Conservation (phyloP, 768 basidiomycete genomes). For the Sarcodon aspratus region DNA sequence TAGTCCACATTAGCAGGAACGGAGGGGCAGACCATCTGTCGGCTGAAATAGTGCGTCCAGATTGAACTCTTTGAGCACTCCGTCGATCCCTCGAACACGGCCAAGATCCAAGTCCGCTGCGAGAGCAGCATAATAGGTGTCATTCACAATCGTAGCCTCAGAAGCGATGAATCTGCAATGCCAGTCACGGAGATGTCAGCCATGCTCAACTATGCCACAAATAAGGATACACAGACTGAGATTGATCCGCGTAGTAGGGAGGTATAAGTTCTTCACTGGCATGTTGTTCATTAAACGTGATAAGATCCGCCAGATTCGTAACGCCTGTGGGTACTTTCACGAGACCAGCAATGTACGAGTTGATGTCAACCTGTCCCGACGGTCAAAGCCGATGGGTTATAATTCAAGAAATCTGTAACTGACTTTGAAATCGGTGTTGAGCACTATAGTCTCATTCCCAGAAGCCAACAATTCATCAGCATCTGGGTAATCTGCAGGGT, state of each 20-base stretch:
- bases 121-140: constrained; percentile 19
- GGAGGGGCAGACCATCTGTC: constrained; percentile 17
- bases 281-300: constrained; percentile 43
- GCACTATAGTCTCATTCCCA: constrained; percentile 40
- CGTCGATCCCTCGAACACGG: constrained; percentile 22
- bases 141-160: constrained; percentile 13
- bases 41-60: constrained; percentile 22
- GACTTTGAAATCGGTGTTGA: constrained; percentile 52
- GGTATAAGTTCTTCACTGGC: constrained; percentile 33
- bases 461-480: constrained; percentile 34
- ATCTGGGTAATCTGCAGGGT: constrained; percentile 51
- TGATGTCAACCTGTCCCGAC: constrained; percentile 35
- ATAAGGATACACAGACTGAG: constrained; percentile 12
- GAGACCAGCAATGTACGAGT: constrained; percentile 34
- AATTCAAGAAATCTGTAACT: not conserved
- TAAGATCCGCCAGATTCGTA: constrained; percentile 42
- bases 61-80: constrained; percentile 15
- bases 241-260: constrained; percentile 24
- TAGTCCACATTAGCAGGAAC: not conserved
- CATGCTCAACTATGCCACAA: too few relatives aligned
- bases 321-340: constrained; percentile 45
- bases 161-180: constrained; percentile 16
- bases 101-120: constrained; percentile 20
- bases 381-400: not conserved
- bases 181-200: not conserved